phyloP scores from a whole-genome alignment of 129 eudicot genomes.

The Arctium lappa region DNA sequence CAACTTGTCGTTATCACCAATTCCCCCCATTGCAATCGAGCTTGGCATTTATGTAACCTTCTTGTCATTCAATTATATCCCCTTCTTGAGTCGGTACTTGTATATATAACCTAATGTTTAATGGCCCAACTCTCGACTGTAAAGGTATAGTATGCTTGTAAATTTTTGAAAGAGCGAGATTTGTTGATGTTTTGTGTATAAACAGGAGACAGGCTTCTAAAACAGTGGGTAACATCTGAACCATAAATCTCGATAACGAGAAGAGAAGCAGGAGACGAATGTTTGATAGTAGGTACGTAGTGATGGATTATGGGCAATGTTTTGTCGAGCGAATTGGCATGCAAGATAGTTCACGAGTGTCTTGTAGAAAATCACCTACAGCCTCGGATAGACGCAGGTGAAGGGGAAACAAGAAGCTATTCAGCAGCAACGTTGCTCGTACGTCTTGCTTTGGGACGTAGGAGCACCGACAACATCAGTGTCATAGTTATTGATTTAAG shows the following conservation, averaged over 20 bases:
- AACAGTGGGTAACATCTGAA: slow-evolving; percentile 44
- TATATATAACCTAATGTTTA: too few species aligned
- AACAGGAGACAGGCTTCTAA: slow-evolving; percentile 45
- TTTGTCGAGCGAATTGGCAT: slow-evolving; percentile 30
- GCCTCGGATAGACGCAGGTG: slow-evolving; percentile 2
- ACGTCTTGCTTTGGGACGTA: slow-evolving; percentile 52
- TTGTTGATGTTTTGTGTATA: background rate
- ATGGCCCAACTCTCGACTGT: too few species aligned
- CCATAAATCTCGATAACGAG: slow-evolving; percentile 48
- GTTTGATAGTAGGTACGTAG: slow-evolving; percentile 35
- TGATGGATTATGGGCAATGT: slow-evolving; percentile 56
- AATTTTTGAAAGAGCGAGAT: background rate
- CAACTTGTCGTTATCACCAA: too few species aligned
- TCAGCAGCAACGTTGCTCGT: slow-evolving; percentile 42
- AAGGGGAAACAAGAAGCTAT: slow-evolving; percentile 23
- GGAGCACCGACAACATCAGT: slow-evolving; percentile 42
- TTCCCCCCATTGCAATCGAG: too few species aligned
- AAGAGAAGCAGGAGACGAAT: slow-evolving; percentile 37
- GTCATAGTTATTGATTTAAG: slow-evolving; percentile 51
- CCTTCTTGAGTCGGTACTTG: too few species aligned
- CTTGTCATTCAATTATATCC: too few species aligned
- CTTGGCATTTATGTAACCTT: too few species aligned
- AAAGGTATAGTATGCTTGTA: background rate
- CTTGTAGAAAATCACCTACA: background rate
- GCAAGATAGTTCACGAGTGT: slow-evolving; percentile 32